Conservation (phyloP, 2,329 filamentous ascomycete genomes). For the Scorias spongiosa region DNA sequence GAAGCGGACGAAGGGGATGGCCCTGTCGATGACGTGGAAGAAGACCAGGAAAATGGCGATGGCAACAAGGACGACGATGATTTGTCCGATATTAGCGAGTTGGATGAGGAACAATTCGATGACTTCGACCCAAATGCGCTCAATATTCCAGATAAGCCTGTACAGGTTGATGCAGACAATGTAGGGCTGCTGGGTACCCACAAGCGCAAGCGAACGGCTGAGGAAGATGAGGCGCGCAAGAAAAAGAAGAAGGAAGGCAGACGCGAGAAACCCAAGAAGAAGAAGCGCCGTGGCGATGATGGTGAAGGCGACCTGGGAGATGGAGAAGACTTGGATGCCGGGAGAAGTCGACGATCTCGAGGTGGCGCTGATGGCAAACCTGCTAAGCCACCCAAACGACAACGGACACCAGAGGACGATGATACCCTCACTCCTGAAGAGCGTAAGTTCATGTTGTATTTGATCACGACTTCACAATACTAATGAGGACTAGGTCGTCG, state of each 20-base stretch:
- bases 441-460: conserved; percentile 34
- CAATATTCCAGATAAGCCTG: conserved; percentile 44
- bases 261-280: conserved; percentile 36
- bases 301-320: conserved; percentile 37
- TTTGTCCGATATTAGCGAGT: conserved; percentile 46
- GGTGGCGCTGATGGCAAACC: conserved; percentile 30
- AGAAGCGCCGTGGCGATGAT: conserved; percentile 41
- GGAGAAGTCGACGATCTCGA: conserved; percentile 36
- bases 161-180: conserved; percentile 46
- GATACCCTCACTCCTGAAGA: conserved; percentile 73
- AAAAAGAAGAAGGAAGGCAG: conserved; percentile 48
- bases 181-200: conserved; percentile 45
- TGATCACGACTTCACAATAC: neutral
- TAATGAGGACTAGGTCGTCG: conserved; percentile 41
- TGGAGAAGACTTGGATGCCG: conserved; percentile 39
- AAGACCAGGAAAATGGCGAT: conserved; percentile 16
- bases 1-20: neutral
- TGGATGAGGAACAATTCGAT: conserved; percentile 50
- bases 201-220: conserved; percentile 50
- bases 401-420: conserved; percentile 51
- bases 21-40: conserved; percentile 3
- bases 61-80: conserved; percentile 38
- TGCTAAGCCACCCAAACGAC: conserved; percentile 25
- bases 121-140: conserved; percentile 48
- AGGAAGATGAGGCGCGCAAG: conserved; percentile 42